Conservation (phyloP, 495 filamentous ascomycete species). For the Aspergillus carlsbadensis region DNA sequence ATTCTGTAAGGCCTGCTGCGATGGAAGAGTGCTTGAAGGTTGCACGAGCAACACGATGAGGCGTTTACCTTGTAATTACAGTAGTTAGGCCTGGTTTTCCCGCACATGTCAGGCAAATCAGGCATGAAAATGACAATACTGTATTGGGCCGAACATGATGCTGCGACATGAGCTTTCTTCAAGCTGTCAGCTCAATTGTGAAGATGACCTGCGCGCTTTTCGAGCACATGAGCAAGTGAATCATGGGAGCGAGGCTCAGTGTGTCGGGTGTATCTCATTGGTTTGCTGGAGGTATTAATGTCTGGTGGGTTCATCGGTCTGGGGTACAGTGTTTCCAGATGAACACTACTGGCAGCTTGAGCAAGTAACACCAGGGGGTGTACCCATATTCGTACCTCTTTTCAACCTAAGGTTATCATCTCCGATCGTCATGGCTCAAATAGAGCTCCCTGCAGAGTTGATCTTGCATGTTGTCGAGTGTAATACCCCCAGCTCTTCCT, state of each 20-base stretch:
- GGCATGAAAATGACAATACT: constrained; percentile 13
- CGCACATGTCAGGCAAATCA: not conserved
- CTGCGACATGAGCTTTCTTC: too few species aligned
- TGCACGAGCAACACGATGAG: too few species aligned
- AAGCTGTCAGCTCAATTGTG: too few species aligned
- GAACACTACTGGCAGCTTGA: too few species aligned
- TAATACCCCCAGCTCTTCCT: constrained; percentile 14
- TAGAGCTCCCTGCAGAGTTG: constrained; percentile 19
- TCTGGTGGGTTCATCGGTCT: not conserved
- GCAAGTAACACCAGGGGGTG: too few species aligned
- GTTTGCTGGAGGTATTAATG: too few species aligned
- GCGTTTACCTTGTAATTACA: not conserved
- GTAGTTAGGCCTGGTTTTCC: not conserved
- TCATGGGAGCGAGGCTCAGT: too few species aligned
- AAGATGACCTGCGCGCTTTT: too few species aligned
- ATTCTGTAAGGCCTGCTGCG: not conserved
- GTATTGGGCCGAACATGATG: constrained; percentile 2
- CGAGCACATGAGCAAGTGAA: too few species aligned
- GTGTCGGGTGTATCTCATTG: too few species aligned
- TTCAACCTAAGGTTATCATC: not conserved
- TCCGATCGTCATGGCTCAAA: not conserved
- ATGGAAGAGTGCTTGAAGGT: too few species aligned
- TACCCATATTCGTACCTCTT: not conserved
- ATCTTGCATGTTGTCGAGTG: constrained; percentile 24
- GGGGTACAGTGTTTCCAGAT: not conserved